Evolutionary conservation across 2,329 filamentous ascomycete species (phyloP).

Genomic region (Fusarium concolor): DNA sequence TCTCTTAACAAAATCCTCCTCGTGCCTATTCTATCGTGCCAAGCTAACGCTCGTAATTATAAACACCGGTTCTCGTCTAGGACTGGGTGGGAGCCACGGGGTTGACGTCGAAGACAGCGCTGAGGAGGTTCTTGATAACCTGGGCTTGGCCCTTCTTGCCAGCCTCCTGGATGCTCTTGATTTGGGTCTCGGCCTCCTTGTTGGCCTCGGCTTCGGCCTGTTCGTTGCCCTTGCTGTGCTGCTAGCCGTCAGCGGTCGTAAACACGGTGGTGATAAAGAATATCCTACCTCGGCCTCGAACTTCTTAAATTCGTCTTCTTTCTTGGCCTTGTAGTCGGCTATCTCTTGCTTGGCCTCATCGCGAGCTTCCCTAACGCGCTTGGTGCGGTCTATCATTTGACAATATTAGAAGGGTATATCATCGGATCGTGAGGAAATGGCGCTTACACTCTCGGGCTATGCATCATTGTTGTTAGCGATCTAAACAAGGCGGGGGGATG

Average conservation of each 20-base stretch:
- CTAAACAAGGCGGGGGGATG: constrained; percentile 13
- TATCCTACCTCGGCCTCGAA: constrained; percentile 78
- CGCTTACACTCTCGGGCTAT: constrained; percentile 87
- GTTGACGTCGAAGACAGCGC: constrained; percentile 86
- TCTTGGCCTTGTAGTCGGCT: constrained; percentile 87
- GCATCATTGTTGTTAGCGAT: constrained; percentile 45
- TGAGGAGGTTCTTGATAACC: constrained; percentile 85
- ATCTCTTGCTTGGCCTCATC: constrained; percentile 98
- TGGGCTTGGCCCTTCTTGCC: constrained; percentile 82
- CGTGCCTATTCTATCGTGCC: constrained; percentile 16
- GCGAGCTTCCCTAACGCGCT: constrained; percentile 95
- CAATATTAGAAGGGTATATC: constrained; percentile 3
- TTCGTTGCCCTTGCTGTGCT: constrained; percentile 93
- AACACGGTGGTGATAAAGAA: no score
- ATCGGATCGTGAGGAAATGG: constrained; percentile 12
- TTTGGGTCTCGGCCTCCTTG: constrained; percentile 79
- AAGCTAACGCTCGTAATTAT: constrained; percentile 29
- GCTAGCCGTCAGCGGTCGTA: constrained; percentile 25
- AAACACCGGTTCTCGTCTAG: constrained; percentile 37
- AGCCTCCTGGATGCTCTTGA: constrained; percentile 83
- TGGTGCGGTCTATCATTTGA: constrained; percentile 73
- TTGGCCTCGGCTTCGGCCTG: constrained; percentile 84
- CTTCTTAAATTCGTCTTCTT: constrained; percentile 94
- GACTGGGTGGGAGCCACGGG: constrained; percentile 65
- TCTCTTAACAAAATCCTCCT: constrained; percentile 31